A percentile compares a stretch with the other conserved stretches of the same genome.
These are phyloP conservation scores for Fusarium sublunatum DNA, from an alignment of 2,329 filamentous ascomycete species.

Conservation along the genomic window DNA sequence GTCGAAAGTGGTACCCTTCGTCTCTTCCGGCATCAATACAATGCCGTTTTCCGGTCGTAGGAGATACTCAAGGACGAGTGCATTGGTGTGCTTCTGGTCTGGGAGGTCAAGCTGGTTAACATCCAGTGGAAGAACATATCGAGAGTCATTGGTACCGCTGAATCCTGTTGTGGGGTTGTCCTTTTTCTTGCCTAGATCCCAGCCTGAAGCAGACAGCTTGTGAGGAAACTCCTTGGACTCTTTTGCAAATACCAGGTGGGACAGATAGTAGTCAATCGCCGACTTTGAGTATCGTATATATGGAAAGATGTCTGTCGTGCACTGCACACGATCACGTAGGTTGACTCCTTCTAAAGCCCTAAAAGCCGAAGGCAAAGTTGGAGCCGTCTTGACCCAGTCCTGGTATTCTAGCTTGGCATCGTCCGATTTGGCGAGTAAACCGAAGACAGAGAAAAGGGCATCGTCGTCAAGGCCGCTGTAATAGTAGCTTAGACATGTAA, in stretches of 20 bases:
- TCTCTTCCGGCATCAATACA: constrained; percentile 2
- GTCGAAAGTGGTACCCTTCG: constrained; percentile 7
- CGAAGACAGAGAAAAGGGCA: constrained; percentile 61
- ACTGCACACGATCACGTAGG: constrained; percentile 64
- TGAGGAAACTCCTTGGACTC: constrained; percentile 71
- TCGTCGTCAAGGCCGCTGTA: constrained; percentile 64
- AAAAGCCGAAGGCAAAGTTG: constrained; percentile 52
- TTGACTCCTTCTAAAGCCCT: constrained; percentile 65
- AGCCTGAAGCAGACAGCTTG: constrained; percentile 74
- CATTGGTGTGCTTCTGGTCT: constrained; percentile 72
- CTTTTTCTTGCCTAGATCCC: constrained; percentile 68
- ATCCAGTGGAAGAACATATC: constrained; percentile 65
- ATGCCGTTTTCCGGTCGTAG: constrained; percentile 63
- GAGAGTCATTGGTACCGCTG: constrained; percentile 75
- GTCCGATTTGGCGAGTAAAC: constrained; percentile 61
- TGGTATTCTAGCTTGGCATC: constrained; percentile 64
- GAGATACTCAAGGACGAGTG: constrained; percentile 70
- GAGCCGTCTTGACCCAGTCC: constrained; percentile 57
- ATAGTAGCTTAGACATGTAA: constrained; percentile 69
- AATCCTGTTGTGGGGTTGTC: constrained; percentile 70
- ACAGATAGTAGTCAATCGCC: constrained; percentile 72
- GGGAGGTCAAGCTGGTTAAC: constrained; percentile 67
- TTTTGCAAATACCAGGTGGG: constrained; percentile 67
- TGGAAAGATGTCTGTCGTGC: constrained; percentile 62
- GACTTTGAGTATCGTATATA: constrained; percentile 62